Base-by-base conservation (phyloP, 371 early-diverging fungal species). In the Mucor circinelloides region DNA sequence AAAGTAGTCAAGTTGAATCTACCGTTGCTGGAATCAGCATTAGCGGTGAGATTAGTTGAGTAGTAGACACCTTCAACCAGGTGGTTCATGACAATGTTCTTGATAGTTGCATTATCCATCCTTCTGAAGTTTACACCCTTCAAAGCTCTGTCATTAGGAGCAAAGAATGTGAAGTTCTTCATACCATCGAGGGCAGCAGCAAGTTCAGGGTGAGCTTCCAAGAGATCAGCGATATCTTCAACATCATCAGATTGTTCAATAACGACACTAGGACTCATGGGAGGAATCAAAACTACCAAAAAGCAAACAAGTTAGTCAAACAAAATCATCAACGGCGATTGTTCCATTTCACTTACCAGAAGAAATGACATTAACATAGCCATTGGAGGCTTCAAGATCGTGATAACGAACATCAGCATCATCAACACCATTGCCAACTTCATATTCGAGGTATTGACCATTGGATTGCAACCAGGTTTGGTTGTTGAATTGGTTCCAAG, bases 11-110 rank as follows among this genome's bases (percentile, higher is more conserved):
- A 36, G 15, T 58, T 63, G 28, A 59, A 23, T 6, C 60, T 46
- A 13, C 69, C 60, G n/a, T 58, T 32, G 31, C 57, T 59, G 17
- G 55, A 38, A 55, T 64, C 42, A 19, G 70, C 72, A 38, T 64
- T 30, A 9, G 54, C 48, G 15, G 80, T 80, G 60, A 85, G 60
- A 42, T 81, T 79, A 31, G 74, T 60, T 12, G 74, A 54, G 27
- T 71, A 82, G 30, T 78, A 80, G 30, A 77, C 71, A 59, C 83
- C 84, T 9, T 63, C 60, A 19, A 85, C 67, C 13, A 82, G 48
- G 62, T 85, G 81, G 25, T 65, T 64, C n/a, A 54, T 54, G 23
- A 79, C 34, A 2, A 81, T 50, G 17, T 58, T 44, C 30, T 64
- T 59, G 19, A 80, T 36, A 25, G 69, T 63, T 3, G 64, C 48